These are phyloP conservation scores for Xerocomus brunneocitrinus DNA, from an alignment of 768 basidiomycete genomes.

Conservation along the genomic window DNA sequence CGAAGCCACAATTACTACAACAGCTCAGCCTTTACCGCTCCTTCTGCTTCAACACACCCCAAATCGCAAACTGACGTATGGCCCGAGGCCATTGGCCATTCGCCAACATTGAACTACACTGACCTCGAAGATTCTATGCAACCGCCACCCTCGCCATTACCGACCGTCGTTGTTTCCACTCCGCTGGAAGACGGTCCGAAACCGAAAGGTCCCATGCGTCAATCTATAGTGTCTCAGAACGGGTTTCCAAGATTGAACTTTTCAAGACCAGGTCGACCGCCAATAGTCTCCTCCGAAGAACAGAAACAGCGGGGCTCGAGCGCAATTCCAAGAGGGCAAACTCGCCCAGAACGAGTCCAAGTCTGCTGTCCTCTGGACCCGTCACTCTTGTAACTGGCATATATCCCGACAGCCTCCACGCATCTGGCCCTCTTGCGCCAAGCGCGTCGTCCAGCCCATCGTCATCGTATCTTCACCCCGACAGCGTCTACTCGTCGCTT, in stretches of 20 bases:
- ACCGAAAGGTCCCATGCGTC: conserved; percentile 30
- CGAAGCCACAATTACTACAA: conserved; percentile 5
- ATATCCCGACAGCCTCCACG: conserved; percentile 6
- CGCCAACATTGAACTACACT: conserved; percentile 3
- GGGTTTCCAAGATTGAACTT: conserved; percentile 47
- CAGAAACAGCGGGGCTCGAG: conserved; percentile 46
- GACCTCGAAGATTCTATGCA: conserved; percentile 15
- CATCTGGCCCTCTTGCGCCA: background rate
- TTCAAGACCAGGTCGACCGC: conserved; percentile 56
- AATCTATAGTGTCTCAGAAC: conserved; percentile 36
- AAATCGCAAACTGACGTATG: conserved; percentile 12
- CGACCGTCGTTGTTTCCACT: conserved; percentile 53
- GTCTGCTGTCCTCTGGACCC: conserved; percentile 5
- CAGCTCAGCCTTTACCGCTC: background rate
- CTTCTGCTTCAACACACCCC: background rate
- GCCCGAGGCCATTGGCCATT: conserved; percentile 8
- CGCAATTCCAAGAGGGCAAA: conserved; percentile 47
- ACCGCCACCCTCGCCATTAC: conserved; percentile 31
- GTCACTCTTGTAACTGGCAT: conserved; percentile 23
- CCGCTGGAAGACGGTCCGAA: conserved; percentile 27
- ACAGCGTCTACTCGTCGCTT: conserved; percentile 13
- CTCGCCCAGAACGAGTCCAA: conserved; percentile 26
- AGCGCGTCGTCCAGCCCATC: background rate
- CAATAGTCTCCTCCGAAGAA: conserved; percentile 35
- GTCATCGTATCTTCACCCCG: conserved; percentile 22